phyloP scores from a whole-genome alignment of 257 asterid species.

The Przewalskia tangutica region DNA sequence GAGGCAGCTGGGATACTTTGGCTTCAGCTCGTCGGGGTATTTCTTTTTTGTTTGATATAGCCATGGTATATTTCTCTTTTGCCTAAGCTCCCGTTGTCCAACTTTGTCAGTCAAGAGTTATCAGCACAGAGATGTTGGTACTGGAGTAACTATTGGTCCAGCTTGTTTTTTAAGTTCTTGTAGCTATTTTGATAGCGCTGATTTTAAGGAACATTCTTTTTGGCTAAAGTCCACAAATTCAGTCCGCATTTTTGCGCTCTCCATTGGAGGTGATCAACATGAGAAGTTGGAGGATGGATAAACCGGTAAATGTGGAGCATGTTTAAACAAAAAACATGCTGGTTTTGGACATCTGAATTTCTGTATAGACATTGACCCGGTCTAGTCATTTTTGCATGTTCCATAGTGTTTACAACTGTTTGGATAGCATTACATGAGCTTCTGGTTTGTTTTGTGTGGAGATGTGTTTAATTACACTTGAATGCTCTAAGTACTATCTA shows the following conservation, averaged over 20 bases:
- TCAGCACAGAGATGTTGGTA: neutral
- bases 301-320: no score
- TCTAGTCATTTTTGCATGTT: neutral
- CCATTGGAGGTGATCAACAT: neutral
- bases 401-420: neutral
- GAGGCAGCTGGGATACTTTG: neutral
- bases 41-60: neutral
- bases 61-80: neutral
- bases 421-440: neutral
- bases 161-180: neutral
- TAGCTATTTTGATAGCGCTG: neutral
- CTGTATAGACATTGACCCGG: neutral
- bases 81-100: neutral
- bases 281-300: neutral
- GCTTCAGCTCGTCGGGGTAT: neutral
- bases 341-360: neutral
- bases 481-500: neutral
- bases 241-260: neutral
- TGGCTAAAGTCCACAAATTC: neutral
- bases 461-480: neutral
- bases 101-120: neutral
- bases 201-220: neutral
- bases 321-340: neutral
- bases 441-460: neutral
- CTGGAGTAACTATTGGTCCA: neutral